Conservation (phyloP, 495 filamentous ascomycete species). For the Schizothecium vesticola region DNA sequence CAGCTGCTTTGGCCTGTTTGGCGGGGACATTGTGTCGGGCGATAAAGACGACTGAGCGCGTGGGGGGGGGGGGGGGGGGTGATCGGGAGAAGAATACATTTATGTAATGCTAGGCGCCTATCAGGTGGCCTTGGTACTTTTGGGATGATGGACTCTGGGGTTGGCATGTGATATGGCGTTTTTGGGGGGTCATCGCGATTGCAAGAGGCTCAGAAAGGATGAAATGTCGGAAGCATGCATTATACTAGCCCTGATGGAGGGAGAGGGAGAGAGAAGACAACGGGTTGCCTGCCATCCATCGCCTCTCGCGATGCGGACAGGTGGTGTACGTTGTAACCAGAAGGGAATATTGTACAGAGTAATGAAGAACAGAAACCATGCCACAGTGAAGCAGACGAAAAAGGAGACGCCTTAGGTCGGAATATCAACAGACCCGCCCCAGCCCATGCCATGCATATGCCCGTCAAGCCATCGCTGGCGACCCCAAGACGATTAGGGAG, state of each 20-base stretch:
- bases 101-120: neutral
- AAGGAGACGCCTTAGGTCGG: neutral
- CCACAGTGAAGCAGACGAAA: neutral
- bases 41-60: conserved; percentile 44
- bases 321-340: neutral
- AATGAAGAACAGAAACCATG: neutral
- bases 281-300: neutral
- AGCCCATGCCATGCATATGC: neutral
- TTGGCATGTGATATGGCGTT: neutral
- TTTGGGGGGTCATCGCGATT: neutral
- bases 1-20: conserved; percentile 42
- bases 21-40: conserved; percentile 41
- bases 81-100: neutral
- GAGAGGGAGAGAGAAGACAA: neutral
- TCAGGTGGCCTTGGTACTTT: neutral
- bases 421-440: neutral
- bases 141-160: neutral
- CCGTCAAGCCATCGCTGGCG: neutral
- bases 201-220: neutral
- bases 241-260: neutral
- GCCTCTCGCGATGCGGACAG: neutral
- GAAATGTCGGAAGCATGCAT: neutral
- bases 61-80: neutral
- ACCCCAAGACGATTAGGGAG: neutral
- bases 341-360: neutral